Conservation (phyloP, 2,329 filamentous ascomycete genomes). For the Rhinocladiella similis region DNA sequence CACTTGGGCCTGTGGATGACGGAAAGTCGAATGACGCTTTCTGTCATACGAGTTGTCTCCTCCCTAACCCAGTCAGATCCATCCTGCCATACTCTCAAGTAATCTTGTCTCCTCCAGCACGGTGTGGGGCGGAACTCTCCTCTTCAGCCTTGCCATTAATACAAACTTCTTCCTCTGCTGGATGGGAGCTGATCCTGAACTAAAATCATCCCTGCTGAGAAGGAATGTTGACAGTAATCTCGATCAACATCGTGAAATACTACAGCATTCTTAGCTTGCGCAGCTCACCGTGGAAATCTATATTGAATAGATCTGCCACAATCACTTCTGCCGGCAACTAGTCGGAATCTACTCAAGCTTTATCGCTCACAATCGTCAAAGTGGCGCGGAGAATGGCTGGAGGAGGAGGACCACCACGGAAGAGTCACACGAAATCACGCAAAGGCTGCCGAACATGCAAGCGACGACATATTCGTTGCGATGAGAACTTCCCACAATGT, state of each 20-base stretch:
- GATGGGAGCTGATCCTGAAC: constrained; percentile 3
- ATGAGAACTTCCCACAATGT: constrained; percentile 97
- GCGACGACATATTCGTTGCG: constrained; percentile 93
- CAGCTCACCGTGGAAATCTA: no score
- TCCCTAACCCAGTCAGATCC: background rate
- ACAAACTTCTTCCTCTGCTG: constrained; percentile 9
- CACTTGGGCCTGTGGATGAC: constrained; percentile 13
- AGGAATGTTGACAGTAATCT: background rate
- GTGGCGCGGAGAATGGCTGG: constrained; percentile 68
- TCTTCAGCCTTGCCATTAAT: constrained; percentile 25
- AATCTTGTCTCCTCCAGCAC: background rate
- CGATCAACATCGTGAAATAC: no score
- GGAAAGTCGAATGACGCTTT: constrained; percentile 3
- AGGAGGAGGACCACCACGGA: constrained; percentile 84
- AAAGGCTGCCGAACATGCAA: constrained; percentile 99
- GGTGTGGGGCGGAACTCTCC: constrained; percentile 11
- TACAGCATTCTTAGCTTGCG: no score
- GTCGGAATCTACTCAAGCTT: background rate
- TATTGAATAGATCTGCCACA: background rate
- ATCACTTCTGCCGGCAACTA: background rate
- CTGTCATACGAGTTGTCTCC: constrained; percentile 10
- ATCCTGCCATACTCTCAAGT: background rate
- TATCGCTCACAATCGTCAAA: background rate
- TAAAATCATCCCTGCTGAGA: background rate
- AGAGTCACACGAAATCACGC: constrained; percentile 96